A percentile compares a stretch with the other conserved stretches of the same genome.
These are phyloP conservation scores for Ogataea glucozyma DNA, from an alignment of 805 yeast species.

Conservation along the genomic window DNA sequence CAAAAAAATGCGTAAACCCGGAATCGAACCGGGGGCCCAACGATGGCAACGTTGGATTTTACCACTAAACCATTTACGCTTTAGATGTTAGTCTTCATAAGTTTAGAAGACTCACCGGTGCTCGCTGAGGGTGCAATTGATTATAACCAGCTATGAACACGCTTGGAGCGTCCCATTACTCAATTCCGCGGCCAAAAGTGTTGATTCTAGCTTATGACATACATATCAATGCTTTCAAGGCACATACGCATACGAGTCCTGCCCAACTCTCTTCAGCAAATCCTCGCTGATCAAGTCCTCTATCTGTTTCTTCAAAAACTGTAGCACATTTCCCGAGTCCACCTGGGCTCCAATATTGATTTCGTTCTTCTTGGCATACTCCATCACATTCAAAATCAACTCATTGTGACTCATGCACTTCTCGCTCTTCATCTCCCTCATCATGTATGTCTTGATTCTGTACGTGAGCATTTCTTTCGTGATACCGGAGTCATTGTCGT, in stretches of 20 bases:
- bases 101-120: not conserved
- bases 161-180: no score
- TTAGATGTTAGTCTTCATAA: not conserved
- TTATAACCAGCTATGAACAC: no score
- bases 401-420: conserved; percentile 29
- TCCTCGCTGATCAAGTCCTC: conserved; percentile 41
- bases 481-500: not conserved
- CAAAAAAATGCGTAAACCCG: conserved; percentile 26
- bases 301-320: conserved; percentile 31
- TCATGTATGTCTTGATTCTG: conserved; percentile 18
- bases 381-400: conserved; percentile 36
- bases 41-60: conserved; percentile 31
- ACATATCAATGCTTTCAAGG: conserved; percentile 10
- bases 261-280: conserved; percentile 30
- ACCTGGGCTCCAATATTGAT: conserved; percentile 3
- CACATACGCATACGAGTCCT: conserved; percentile 18
- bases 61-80: conserved; percentile 30
- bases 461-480: conserved; percentile 13
- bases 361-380: conserved; percentile 10
- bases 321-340: conserved; percentile 9
- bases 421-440: conserved; percentile 37
- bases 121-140: no score
- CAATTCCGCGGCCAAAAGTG: no score
- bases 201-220: no score
- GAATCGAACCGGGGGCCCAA: conserved; percentile 32